A percentile compares a stretch with the other conserved stretches of the same genome.
Conservation (phyloP, 257 asterid species). For the Anisodus tanguticus region DNA sequence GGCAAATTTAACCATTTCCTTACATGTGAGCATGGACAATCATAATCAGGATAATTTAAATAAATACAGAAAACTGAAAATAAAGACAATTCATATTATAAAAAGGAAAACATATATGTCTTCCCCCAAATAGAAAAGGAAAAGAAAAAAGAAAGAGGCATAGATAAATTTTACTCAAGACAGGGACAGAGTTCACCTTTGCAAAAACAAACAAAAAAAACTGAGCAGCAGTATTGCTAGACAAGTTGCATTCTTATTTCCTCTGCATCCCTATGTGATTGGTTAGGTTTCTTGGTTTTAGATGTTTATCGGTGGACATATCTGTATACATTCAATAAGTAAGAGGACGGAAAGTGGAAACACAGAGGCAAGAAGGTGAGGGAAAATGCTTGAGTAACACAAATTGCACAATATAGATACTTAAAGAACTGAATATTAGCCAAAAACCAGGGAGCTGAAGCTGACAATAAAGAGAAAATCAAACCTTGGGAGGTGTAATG, state of each 20-base stretch:
- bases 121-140: not conserved
- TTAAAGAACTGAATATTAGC: not conserved
- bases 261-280: conserved; percentile 13
- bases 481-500: conserved; percentile 2
- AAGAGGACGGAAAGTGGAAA: not conserved
- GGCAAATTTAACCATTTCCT: not conserved
- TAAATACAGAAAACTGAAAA: not conserved
- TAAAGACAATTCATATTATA: not conserved
- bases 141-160: not conserved
- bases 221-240: not conserved
- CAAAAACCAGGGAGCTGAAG: not conserved
- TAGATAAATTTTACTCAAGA: not conserved
- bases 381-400: not conserved
- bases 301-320: not conserved
- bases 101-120: not conserved
- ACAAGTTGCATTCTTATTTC: not conserved
- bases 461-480: not conserved
- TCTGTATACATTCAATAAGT: not conserved
- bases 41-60: not conserved
- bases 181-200: not conserved
- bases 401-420: not conserved
- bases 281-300: not conserved
- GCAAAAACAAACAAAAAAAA: not conserved
- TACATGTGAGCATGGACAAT: conserved; percentile 13
- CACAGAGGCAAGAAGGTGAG: conserved; percentile 1